Conservation (phyloP, 352 stramenopile genomes). For the Phytophthora uliginosa region DNA sequence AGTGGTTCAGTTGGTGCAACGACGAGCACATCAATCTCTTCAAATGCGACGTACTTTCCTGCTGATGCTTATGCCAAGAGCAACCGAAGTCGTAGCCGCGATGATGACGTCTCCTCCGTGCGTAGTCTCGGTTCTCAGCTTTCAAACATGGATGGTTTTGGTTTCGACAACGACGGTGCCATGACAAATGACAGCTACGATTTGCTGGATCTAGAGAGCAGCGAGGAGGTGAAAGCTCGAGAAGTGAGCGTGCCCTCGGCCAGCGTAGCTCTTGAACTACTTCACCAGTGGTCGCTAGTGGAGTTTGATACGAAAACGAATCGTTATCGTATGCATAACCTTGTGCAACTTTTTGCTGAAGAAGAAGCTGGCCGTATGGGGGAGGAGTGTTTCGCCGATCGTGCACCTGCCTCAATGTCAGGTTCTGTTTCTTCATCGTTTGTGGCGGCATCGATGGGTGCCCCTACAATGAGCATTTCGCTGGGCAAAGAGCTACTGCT, state of each 20-base stretch:
- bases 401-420: slow-evolving; percentile 16
- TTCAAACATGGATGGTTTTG: slow-evolving; percentile 74
- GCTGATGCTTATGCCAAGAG: slow-evolving; percentile 60
- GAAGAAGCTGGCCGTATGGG: slow-evolving; percentile 74
- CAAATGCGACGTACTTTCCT: slow-evolving; percentile 55
- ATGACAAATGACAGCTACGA: slow-evolving; percentile 86
- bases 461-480: slow-evolving; percentile 39
- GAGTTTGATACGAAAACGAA: slow-evolving; percentile 78
- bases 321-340: slow-evolving; percentile 86
- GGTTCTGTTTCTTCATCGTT: slow-evolving; percentile 46
- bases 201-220: slow-evolving; percentile 77
- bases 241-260: slow-evolving; percentile 54
- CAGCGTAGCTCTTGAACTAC: slow-evolving; percentile 60
- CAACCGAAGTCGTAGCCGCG: slow-evolving; percentile 36
- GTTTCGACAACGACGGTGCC: slow-evolving; percentile 82
- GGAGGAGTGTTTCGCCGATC: slow-evolving; percentile 50
- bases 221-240: slow-evolving; percentile 71
- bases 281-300: slow-evolving; percentile 87
- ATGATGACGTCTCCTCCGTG: slow-evolving; percentile 67
- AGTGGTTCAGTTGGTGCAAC: slow-evolving; percentile 20
- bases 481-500: slow-evolving; percentile 74
- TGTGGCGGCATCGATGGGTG: slow-evolving; percentile 42
- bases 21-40: slow-evolving; percentile 16
- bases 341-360: slow-evolving; percentile 87
- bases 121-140: slow-evolving; percentile 75